Conservation (phyloP, 176 grass and related monocot genomes). For the Alopecurus myosuroides region DNA sequence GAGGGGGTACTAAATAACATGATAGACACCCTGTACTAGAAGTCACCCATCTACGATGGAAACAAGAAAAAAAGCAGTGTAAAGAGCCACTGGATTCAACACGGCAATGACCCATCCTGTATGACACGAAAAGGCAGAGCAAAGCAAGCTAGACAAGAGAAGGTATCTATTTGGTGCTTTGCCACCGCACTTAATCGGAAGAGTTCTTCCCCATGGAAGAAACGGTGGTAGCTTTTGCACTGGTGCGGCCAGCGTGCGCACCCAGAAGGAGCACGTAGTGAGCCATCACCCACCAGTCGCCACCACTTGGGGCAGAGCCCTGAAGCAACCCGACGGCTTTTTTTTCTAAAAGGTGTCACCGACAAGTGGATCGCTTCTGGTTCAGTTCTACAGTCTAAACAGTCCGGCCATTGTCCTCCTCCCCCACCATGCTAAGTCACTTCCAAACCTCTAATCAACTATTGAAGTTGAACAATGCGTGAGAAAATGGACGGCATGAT, state of each 20-base stretch:
- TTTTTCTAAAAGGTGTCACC: not conserved
- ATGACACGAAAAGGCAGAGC: conserved; percentile 20
- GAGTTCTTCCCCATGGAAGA: conserved; percentile 21
- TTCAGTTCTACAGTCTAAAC: not conserved
- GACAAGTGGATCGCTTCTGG: conserved; percentile 15
- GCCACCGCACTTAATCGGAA: not conserved
- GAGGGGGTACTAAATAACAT: conserved; percentile 18
- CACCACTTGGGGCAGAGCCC: conserved; percentile 4
- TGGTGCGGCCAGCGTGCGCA: conserved; percentile 24
- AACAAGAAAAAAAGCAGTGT: not conserved
- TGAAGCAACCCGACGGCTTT: not conserved
- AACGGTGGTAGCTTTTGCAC: conserved; percentile 33
- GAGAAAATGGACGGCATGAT: not conserved
- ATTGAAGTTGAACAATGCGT: not conserved
- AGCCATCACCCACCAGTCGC: conserved; percentile 36
- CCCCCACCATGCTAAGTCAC: not conserved
- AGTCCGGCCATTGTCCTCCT: not conserved
- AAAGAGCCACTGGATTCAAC: not conserved
- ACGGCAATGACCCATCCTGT: not conserved
- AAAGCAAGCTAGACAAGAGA: not conserved
- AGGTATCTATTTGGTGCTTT: not conserved
- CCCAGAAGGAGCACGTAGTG: conserved; percentile 1
- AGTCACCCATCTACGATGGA: not conserved
- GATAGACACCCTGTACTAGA: not conserved
- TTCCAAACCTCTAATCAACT: not conserved